phyloP scores from a whole-genome alignment of 805 yeast species.

The Sugiyamaella qingdaonensis region DNA sequence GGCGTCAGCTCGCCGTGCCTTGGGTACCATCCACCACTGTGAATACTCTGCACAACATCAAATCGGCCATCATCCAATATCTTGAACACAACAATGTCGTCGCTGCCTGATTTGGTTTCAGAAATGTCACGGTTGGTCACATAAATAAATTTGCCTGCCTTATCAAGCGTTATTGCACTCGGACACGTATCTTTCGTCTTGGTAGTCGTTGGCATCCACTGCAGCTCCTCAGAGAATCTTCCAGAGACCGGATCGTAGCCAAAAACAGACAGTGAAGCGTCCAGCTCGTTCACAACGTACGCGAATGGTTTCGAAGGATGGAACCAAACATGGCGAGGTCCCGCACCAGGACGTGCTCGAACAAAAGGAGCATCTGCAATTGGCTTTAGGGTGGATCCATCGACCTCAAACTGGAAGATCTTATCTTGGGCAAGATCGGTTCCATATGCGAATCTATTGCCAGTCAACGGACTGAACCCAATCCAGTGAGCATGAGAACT shows the following conservation, averaged over 20 bases:
- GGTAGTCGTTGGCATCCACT: neutral
- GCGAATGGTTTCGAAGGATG: slow-evolving; percentile 8
- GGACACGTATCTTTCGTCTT: slow-evolving; percentile 1
- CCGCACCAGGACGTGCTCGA: slow-evolving; percentile 5
- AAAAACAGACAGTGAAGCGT: slow-evolving; percentile 6
- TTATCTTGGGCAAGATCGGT: slow-evolving; percentile 15
- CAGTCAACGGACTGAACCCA: slow-evolving; percentile 6
- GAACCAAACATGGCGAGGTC: slow-evolving; percentile 12
- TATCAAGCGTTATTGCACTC: slow-evolving; percentile 8
- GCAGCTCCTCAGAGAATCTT: neutral
- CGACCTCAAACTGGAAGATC: slow-evolving; percentile 7
- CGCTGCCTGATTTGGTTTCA: slow-evolving; percentile 8
- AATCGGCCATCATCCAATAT: slow-evolving; percentile 1
- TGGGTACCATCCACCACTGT: slow-evolving; percentile 10
- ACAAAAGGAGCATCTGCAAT: neutral
- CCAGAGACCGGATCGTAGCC: slow-evolving; percentile 6
- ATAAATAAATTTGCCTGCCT: slow-evolving; percentile 5
- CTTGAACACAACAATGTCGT: slow-evolving; percentile 10
- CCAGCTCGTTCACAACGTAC: slow-evolving; percentile 10
- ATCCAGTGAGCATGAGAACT: slow-evolving; percentile 15
- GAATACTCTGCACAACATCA: slow-evolving; percentile 4
- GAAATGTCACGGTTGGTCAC: slow-evolving; percentile 12
- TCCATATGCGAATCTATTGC: slow-evolving; percentile 2
- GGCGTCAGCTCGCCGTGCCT: slow-evolving; percentile 8
- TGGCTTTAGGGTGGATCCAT: slow-evolving; percentile 3